Evolutionary conservation across 345 rosid genomes (phyloP), one percentile per base, ranked within the genome.

Genomic region (Ailanthus altissimus): DNA sequence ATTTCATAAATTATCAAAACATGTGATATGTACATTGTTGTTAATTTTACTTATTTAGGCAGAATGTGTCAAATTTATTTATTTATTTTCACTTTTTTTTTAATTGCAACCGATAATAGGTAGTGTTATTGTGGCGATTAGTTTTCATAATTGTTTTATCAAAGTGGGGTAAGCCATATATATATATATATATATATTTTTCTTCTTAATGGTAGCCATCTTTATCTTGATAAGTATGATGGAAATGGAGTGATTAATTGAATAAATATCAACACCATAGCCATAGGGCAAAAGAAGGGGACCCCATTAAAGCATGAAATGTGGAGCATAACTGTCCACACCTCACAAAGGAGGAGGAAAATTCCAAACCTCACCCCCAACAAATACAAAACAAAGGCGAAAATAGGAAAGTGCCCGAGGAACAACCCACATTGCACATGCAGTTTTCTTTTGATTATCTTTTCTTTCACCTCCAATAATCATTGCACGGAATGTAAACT

Each of bases 391-490:
- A 75, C 74, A 53, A 82, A 78, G 74, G 73, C 74, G 15, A 72
- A 78, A 80, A 77, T 80, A 61, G 83, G 73, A 77, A 83, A 64
- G 77, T 60, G 85, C 68, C 84, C 74, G 81, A 75, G 70, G 47
- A 77, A 72, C 78, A 78, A 23, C 85, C 79, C 79, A 77, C 87
- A 73, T 56, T 57, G 88, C 90, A 85, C 88, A 86, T 86, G 88
- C 90, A 77, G 73, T 76, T 61, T 21, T 32, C 67, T 32, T 61
- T 83, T 77, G 64, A 74, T 81, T 83, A 67, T 75, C 18, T 54
- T 76, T 73, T 66, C 70, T 75, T 78, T 70, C 86, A 63, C 84
- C 75, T 45, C 76, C 82, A 79, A 76, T 67, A 79, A 85, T 85
- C 87, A 84, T 85, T 88, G 87, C 86, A 80, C 84, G 79, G 81